phyloP scores from a whole-genome alignment of 768 basidiomycete species.

The Mycena venus region DNA sequence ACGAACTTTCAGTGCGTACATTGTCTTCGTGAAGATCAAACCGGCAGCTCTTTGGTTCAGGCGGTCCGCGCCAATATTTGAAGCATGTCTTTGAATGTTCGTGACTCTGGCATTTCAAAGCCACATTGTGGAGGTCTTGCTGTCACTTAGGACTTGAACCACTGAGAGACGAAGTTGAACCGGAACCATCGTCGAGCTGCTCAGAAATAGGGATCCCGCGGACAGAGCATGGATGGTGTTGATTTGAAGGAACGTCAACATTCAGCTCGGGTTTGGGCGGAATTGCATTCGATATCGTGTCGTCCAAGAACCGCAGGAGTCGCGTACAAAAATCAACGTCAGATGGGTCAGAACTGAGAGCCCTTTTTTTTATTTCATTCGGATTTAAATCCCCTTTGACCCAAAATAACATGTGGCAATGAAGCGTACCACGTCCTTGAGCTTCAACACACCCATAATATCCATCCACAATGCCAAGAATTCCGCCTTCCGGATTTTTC shows the following conservation, averaged over 20 bases:
- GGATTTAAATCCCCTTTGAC: too few relatives aligned
- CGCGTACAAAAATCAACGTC: constrained; percentile 12
- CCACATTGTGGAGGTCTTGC: constrained; percentile 17
- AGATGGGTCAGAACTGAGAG: constrained; percentile 30
- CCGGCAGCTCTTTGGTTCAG: constrained; percentile 15
- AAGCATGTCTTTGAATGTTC: constrained; percentile 26
- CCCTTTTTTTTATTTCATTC: constrained; percentile 8
- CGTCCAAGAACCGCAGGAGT: constrained; percentile 22
- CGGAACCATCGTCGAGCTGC: neutral
- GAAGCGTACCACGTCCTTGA: too few relatives aligned
- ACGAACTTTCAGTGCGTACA: too few relatives aligned
- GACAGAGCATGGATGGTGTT: constrained; percentile 14
- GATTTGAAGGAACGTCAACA: neutral
- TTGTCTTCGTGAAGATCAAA: constrained; percentile 25
- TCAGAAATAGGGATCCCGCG: neutral
- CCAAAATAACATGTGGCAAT: too few relatives aligned
- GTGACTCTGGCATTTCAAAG: constrained; percentile 26
- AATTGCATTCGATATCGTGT: constrained; percentile 14
- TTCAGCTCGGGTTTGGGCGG: neutral
- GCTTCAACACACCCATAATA: constrained; percentile 49
- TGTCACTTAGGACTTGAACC: neutral
- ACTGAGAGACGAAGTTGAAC: neutral
- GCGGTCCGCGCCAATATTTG: constrained; percentile 25
- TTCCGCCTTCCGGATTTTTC: constrained; percentile 25
- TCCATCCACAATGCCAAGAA: constrained; percentile 37